Conservation (phyloP, 768 basidiomycete species). For the Mycena sanguinolenta region DNA sequence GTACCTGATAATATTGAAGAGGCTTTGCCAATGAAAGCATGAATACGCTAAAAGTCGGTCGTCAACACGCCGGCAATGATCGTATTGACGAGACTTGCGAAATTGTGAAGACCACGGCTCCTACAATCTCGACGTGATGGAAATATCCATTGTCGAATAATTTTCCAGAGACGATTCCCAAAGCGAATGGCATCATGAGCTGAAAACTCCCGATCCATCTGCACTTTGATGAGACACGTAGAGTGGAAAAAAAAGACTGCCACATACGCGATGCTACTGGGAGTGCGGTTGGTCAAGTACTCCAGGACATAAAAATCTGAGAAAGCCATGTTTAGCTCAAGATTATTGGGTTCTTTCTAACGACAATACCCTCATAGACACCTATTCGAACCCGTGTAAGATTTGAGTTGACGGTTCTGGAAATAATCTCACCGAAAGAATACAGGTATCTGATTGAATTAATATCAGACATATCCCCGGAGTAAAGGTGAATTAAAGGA, state of each 20-base stretch:
- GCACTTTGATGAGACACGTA: background rate
- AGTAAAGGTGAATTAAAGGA: too few relatives aligned
- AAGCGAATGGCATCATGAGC: constrained; percentile 41
- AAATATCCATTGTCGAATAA: constrained; percentile 41
- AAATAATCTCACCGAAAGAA: too few relatives aligned
- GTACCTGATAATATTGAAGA: constrained; percentile 48
- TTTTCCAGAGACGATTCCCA: constrained; percentile 39
- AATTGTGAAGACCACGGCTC: constrained; percentile 37
- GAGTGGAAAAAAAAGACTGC: background rate
- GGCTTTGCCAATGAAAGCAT: constrained; percentile 55
- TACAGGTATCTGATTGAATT: too few relatives aligned
- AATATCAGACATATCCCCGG: too few relatives aligned
- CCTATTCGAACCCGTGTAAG: too few relatives aligned
- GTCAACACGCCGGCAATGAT: too few relatives aligned
- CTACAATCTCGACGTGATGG: constrained; percentile 28
- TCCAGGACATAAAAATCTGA: constrained; percentile 27
- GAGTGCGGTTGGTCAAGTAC: constrained; percentile 24
- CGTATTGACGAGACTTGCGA: constrained; percentile 34
- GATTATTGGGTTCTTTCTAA: too few relatives aligned
- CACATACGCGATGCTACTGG: constrained; percentile 31
- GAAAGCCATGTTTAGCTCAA: too few relatives aligned
- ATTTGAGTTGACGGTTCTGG: too few relatives aligned
- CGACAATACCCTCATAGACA: too few relatives aligned
- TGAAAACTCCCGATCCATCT: constrained; percentile 45
- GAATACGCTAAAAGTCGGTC: constrained; percentile 52